These are phyloP conservation scores for Lentinus brumalis DNA, from an alignment of 768 basidiomycete species.

Conservation along the genomic window DNA sequence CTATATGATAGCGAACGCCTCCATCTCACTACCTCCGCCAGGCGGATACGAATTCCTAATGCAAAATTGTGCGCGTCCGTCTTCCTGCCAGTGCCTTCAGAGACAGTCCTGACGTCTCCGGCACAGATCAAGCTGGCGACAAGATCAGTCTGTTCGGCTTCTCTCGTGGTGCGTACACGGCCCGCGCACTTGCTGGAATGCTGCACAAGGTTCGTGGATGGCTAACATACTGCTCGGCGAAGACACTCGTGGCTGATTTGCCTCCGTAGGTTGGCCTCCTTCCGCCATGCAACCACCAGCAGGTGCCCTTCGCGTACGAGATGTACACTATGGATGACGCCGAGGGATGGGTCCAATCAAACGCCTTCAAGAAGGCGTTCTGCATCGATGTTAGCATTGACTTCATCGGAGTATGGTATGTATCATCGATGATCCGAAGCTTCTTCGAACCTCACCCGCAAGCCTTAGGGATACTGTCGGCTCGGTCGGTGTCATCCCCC, in stretches of 20 bases:
- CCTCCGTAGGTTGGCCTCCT: constrained; percentile 63
- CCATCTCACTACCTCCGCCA: constrained; percentile 22
- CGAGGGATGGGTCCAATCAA: constrained; percentile 62
- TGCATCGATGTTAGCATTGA: constrained; percentile 73
- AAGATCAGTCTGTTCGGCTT: constrained; percentile 82
- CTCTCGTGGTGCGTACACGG: constrained; percentile 76
- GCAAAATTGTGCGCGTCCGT: constrained; percentile 60
- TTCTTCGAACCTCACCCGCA: not conserved
- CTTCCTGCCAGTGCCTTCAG: not conserved
- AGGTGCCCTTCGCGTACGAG: constrained; percentile 77
- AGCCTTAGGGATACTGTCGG: constrained; percentile 65
- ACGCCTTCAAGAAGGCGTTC: constrained; percentile 73
- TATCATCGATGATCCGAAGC: not conserved
- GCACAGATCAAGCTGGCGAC: constrained; percentile 62
- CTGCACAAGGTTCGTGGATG: constrained; percentile 54
- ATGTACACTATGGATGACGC: constrained; percentile 67
- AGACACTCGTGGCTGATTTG: not conserved
- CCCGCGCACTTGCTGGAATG: constrained; percentile 76
- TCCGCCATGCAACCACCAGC: constrained; percentile 69
- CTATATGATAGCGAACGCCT: not conserved
- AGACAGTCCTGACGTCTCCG: not conserved
- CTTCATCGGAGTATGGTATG: constrained; percentile 73
- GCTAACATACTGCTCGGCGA: not conserved
- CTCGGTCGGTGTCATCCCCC: constrained; percentile 67
- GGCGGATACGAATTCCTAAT: constrained; percentile 79